phyloP scores from a whole-genome alignment of 768 basidiomycete species.

The Xerocomellus intermedius region DNA sequence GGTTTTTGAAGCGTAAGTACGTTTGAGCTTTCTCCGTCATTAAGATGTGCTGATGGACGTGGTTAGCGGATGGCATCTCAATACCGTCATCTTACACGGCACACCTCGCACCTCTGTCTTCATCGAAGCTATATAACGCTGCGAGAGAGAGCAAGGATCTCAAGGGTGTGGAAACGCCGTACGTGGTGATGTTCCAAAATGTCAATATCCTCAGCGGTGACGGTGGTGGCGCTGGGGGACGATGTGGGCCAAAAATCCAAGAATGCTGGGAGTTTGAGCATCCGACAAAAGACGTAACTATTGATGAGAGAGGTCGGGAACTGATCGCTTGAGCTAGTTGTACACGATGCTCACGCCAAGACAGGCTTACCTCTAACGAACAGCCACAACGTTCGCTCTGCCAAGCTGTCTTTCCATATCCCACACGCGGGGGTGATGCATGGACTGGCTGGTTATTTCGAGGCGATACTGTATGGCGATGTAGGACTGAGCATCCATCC shows the following conservation, averaged over 20 bases:
- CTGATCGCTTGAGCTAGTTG: neutral
- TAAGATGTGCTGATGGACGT: conserved; percentile 9
- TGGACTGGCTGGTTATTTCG: conserved; percentile 96
- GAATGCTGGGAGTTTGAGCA: conserved; percentile 99
- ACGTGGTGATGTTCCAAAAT: conserved; percentile 98
- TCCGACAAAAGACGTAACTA: conserved; percentile 74
- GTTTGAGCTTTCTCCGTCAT: neutral
- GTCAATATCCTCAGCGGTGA: conserved; percentile 86
- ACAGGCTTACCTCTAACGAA: conserved; percentile 91
- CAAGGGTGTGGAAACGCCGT: conserved; percentile 88
- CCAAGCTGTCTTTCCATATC: conserved; percentile 85
- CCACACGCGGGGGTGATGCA: conserved; percentile 93
- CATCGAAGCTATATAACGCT: conserved; percentile 88
- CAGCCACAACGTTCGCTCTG: conserved; percentile 89
- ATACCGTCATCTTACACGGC: conserved; percentile 97
- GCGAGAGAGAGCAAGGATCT: conserved; percentile 63
- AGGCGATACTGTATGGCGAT: conserved; percentile 88
- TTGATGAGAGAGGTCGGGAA: conserved; percentile 65
- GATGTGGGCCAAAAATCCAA: conserved; percentile 82
- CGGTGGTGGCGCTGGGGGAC: conserved; percentile 55
- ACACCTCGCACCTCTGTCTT: conserved; percentile 90
- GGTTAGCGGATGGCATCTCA: conserved; percentile 83
- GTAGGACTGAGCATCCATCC: conserved; percentile 95
- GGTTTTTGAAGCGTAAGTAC: conserved; percentile 80
- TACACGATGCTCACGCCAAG: conserved; percentile 9